phyloP scores from a whole-genome alignment of 2,329 filamentous ascomycete genomes.

The Sordariomycetes sp. region DNA sequence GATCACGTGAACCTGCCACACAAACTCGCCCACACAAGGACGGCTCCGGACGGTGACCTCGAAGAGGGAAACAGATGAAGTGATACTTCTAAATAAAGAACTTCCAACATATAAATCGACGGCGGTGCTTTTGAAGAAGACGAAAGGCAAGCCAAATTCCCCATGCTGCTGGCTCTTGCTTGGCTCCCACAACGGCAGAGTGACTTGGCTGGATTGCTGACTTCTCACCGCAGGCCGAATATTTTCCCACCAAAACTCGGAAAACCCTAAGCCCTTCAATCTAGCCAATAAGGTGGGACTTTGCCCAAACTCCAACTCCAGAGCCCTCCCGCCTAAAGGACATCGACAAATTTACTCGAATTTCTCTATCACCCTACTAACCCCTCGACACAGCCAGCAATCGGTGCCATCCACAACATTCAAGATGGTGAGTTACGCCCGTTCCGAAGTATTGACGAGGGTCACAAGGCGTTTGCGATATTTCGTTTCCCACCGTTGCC shows the following conservation, averaged over 20 bases:
- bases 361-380: constrained; percentile 21
- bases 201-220: background rate
- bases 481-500: background rate
- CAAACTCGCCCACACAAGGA: no score
- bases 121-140: no score
- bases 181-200: background rate
- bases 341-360: constrained; percentile 29
- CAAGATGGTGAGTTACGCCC: constrained; percentile 42
- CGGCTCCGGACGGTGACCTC: background rate
- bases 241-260: background rate
- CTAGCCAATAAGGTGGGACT: background rate
- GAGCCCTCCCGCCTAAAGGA: constrained; percentile 3
- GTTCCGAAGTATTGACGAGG: background rate
- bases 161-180: no score
- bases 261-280: constrained; percentile 4
- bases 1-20: no score
- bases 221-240: background rate
- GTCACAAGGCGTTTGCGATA: background rate
- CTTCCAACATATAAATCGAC: no score
- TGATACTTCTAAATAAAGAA: no score
- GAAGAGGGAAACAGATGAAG: background rate
- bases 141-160: no score
- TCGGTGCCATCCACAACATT: constrained; percentile 42
- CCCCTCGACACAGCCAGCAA: constrained; percentile 29
- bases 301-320: background rate